These are phyloP conservation scores for Lachancea lanzarotensis DNA, from an alignment of 805 yeast genomes.

Conservation along the genomic window DNA sequence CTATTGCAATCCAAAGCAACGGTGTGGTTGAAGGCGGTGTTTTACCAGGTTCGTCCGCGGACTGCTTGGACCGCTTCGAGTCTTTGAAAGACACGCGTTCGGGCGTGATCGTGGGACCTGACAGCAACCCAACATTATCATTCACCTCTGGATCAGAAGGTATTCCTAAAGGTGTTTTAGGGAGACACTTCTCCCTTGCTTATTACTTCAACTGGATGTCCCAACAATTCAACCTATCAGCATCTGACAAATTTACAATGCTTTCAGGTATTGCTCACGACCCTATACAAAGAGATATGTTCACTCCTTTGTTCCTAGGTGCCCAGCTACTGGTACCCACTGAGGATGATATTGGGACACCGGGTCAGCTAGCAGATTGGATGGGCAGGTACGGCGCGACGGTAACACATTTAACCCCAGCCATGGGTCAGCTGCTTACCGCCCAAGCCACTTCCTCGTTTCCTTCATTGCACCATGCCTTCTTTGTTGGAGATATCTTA, in stretches of 20 bases:
- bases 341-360: constrained; percentile 96
- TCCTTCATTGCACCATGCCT: constrained; percentile 86
- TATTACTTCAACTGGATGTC: constrained; percentile 99
- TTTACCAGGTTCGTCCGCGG: constrained; percentile 32
- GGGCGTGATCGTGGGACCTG: constrained; percentile 94
- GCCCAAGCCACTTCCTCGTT: constrained; percentile 91
- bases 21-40: constrained; percentile 65
- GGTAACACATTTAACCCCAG: constrained; percentile 97
- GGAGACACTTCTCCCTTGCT: constrained; percentile 94
- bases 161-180: constrained; percentile 96
- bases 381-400: constrained; percentile 87
- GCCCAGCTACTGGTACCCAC: constrained; percentile 92
- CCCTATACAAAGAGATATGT: constrained; percentile 98
- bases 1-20: constrained; percentile 67
- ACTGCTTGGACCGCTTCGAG: constrained; percentile 44
- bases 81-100: constrained; percentile 52
- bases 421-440: constrained; percentile 95
- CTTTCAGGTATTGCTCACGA: constrained; percentile 98
- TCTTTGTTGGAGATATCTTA: constrained; percentile 95
- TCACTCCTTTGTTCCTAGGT: constrained; percentile 94
- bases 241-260: constrained; percentile 90
- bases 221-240: constrained; percentile 66
- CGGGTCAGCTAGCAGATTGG: constrained; percentile 97
- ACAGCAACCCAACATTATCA: constrained; percentile 91
- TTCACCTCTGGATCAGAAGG: constrained; percentile 99